Base-by-base conservation (phyloP, 2,329 filamentous ascomycete species). In the Metarhizium guizhouense region DNA sequence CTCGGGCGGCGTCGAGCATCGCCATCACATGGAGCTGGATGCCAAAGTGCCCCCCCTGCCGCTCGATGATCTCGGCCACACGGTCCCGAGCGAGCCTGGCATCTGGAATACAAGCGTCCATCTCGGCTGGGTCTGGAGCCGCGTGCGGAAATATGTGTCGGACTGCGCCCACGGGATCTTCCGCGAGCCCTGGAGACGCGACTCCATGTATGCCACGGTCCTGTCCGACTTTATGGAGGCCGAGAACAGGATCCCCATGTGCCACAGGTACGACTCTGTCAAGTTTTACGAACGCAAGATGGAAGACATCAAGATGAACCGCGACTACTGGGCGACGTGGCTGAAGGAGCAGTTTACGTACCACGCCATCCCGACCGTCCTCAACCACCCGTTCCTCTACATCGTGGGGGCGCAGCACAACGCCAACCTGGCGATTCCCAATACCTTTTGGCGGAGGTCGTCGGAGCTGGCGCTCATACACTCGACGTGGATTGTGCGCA, bases 341-440 rank as follows among this genome's bases (percentile, higher is more conserved):
- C 62, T 80, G 18, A 78, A 77, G 61, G 68, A 78, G 52, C 77
- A 80, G 59, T 78, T 80, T 59, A 78, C 74, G 1, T 80, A 80
- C 62, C 77, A 80, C 52, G 72, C 72, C 13, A 79, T 80, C 51
- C 70, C 73, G 11, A 77, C 75, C 0, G 74, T 79, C 2, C 63
- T 80, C 40, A 80, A 80, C 59, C 77, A 80, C 55, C 77, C 77
- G 0, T 80, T 80, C 57, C 68, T 80, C 7, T 79, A 80, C 61
- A 78, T 79, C 14, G 70, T 78, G 13, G 76, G 75, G 3, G 76
- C 77, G 1, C 76, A 79, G 58, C 73, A 78, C 63, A 79, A 79
- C 52, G 70, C 73, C 3, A 79, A 79, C 50, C 62, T 79, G 32
- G 74, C 74, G 0, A 79, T 79, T 6, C 77, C 77, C 0, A 80